phyloP scores from a whole-genome alignment of 164 flowering plant genomes.

The Vitis cinerea region DNA sequence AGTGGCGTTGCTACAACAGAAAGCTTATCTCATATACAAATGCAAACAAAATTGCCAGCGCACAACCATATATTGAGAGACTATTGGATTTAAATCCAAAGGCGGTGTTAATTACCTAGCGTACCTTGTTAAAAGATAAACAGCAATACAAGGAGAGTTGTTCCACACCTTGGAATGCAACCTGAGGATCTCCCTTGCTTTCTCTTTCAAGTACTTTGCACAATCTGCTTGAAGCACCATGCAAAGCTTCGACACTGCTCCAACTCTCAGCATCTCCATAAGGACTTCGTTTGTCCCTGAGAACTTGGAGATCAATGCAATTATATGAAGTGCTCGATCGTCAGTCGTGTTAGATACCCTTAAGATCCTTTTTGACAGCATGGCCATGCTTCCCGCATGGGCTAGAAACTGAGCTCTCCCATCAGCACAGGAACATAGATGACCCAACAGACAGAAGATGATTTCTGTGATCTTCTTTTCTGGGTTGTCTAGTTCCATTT shows the following conservation, averaged over 20 bases:
- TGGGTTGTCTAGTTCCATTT: slow-evolving; percentile 40
- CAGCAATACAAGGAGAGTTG: slow-evolving; percentile 58
- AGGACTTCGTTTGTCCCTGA: slow-evolving; percentile 42
- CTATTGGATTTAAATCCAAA: no score
- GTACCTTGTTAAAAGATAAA: slow-evolving; percentile 31
- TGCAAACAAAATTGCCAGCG: no score
- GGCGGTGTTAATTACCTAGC: slow-evolving; percentile 6
- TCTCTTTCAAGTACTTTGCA: slow-evolving; percentile 33
- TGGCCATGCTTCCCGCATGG: slow-evolving; percentile 50
- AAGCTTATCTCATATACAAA: no score
- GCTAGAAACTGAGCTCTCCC: slow-evolving; percentile 43
- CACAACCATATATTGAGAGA: no score
- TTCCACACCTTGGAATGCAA: slow-evolving; percentile 44
- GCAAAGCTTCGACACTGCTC: slow-evolving; percentile 58
- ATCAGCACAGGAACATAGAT: slow-evolving; percentile 46
- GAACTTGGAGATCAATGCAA: slow-evolving; percentile 18
- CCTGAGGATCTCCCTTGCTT: slow-evolving; percentile 46
- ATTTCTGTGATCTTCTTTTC: slow-evolving; percentile 41
- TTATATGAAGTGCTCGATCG: slow-evolving; percentile 37
- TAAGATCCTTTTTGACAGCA: slow-evolving; percentile 42
- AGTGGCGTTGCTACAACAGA: no score
- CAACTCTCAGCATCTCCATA: slow-evolving; percentile 55
- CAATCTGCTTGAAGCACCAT: slow-evolving; percentile 55
- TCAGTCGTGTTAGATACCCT: slow-evolving; percentile 47
- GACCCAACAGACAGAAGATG: slow-evolving; percentile 31